Evolutionary conservation across 176 grass and related monocot species (phyloP).

Genomic region (Stipa capillata): DNA sequence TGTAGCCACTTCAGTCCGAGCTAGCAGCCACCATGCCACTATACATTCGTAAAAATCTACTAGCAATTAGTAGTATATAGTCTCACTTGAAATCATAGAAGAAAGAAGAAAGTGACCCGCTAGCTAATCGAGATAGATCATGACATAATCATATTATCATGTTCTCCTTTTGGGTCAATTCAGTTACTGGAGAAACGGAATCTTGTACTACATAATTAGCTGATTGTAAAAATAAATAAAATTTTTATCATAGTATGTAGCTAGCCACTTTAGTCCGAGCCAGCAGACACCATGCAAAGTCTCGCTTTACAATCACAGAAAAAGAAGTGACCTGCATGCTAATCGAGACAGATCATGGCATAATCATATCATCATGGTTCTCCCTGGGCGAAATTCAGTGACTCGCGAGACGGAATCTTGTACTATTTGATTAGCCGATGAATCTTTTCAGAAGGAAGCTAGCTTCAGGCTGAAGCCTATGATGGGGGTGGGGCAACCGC

Average conservation of each 20-base stretch:
- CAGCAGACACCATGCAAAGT: not conserved
- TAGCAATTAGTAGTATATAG: not conserved
- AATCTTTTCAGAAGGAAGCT: slow-evolving; percentile 20
- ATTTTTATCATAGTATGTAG: no score
- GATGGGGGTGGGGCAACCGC: not conserved
- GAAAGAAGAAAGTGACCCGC: not conserved
- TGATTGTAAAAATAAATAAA: no score
- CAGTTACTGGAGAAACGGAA: not conserved
- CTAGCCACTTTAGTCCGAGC: not conserved
- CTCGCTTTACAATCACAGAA: not conserved
- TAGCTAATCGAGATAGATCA: not conserved
- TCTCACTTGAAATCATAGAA: not conserved
- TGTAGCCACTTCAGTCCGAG: not conserved
- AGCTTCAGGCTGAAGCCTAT: slow-evolving; percentile 24
- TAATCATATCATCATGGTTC: not conserved
- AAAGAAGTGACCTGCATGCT: not conserved
- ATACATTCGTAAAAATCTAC: not conserved
- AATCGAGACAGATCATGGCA: not conserved
- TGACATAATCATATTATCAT: not conserved
- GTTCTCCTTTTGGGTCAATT: not conserved
- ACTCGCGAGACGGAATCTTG: not conserved
- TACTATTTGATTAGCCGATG: not conserved
- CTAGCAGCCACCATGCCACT: not conserved
- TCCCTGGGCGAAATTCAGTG: not conserved
- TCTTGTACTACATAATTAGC: no score